These are phyloP conservation scores for Myriosclerotinia curreyana DNA, from an alignment of 2,329 filamentous ascomycete species.

Conservation along the genomic window DNA sequence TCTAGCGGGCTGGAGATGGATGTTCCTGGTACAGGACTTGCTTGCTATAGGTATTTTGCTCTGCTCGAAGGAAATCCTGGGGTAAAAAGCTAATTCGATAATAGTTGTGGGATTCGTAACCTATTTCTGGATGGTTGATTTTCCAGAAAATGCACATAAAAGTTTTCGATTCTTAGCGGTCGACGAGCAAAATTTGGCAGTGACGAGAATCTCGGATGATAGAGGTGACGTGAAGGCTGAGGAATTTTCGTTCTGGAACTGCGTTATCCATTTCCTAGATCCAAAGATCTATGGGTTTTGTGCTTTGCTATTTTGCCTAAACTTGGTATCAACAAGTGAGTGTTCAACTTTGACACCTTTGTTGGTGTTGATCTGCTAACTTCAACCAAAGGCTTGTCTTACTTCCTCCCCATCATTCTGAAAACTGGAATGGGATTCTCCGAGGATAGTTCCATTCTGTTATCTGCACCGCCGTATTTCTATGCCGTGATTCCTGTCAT, in stretches of 20 bases:
- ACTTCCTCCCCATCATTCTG: constrained; percentile 78
- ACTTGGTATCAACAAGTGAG: constrained; percentile 62
- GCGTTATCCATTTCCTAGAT: constrained; percentile 50
- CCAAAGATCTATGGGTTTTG: constrained; percentile 62
- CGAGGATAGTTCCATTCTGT: constrained; percentile 50
- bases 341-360: no score
- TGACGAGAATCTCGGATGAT: constrained; percentile 54
- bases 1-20: constrained; percentile 64
- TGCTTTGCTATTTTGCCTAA: constrained; percentile 63
- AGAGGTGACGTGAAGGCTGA: constrained; percentile 52
- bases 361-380: background rate
- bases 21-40: constrained; percentile 52
- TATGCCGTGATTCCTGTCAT: constrained; percentile 49
- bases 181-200: constrained; percentile 47
- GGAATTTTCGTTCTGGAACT: constrained; percentile 58
- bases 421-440: constrained; percentile 53
- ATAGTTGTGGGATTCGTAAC: constrained; percentile 48
- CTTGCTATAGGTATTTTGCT: constrained; percentile 48
- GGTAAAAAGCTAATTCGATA: constrained; percentile 19
- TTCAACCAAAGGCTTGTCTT: constrained; percentile 56
- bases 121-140: constrained; percentile 62
- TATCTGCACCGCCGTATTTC: constrained; percentile 53
- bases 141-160: constrained; percentile 54
- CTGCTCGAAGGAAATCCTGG: constrained; percentile 1
- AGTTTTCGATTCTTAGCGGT: constrained; percentile 57